These are phyloP conservation scores for Bretschneidera sinensis DNA, from an alignment of 345 rosid species.

Conservation along the genomic window DNA sequence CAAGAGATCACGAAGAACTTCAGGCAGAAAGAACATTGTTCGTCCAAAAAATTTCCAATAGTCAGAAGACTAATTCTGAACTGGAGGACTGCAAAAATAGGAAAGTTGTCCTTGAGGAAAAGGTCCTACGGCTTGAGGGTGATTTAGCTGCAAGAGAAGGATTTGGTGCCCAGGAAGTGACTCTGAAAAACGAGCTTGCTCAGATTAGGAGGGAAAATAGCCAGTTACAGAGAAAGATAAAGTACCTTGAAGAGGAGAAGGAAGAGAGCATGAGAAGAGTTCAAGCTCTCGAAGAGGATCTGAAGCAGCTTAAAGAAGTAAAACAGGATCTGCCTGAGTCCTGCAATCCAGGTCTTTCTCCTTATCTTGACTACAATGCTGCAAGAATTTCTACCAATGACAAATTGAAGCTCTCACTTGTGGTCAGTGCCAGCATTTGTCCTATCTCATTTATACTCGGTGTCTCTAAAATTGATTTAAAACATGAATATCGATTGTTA, in stretches of 20 bases:
- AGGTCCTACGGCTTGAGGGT: constrained; percentile 55
- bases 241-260: constrained; percentile 47
- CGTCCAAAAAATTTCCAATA: constrained; percentile 29
- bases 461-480: not conserved
- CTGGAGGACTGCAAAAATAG: constrained; percentile 41
- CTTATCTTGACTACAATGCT: constrained; percentile 9
- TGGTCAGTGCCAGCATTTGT: constrained; percentile 22
- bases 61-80: constrained; percentile 39
- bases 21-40: constrained; percentile 30
- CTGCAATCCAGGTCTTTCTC: constrained; percentile 12
- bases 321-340: constrained; percentile 13
- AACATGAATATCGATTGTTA: not conserved
- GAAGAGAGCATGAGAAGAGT: constrained; percentile 33
- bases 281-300: constrained; percentile 27
- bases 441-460: constrained; percentile 6
- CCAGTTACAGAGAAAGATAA: constrained; percentile 49
- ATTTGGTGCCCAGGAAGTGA: constrained; percentile 43
- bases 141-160: constrained; percentile 68
- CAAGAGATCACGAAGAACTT: constrained; percentile 44
- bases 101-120: constrained; percentile 57
- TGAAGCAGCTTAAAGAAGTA: constrained; percentile 23
- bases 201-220: constrained; percentile 43
- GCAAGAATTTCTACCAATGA: constrained; percentile 11
- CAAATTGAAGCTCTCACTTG: constrained; percentile 20
- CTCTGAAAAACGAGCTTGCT: constrained; percentile 57